These are phyloP conservation scores for Dictyophora rubrovolvata DNA, from an alignment of 768 basidiomycete genomes.

Conservation along the genomic window DNA sequence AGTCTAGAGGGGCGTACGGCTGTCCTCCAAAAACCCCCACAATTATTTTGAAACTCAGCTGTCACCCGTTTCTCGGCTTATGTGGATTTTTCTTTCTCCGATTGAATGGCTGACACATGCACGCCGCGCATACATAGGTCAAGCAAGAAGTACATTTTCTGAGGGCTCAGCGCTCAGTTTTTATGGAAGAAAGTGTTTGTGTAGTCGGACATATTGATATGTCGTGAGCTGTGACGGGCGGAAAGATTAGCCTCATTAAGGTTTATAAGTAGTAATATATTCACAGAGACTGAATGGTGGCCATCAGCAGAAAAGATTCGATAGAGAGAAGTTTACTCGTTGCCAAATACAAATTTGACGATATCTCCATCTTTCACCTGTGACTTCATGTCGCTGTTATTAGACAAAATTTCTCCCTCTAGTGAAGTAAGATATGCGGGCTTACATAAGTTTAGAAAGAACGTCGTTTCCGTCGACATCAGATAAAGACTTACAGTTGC, in stretches of 20 bases:
- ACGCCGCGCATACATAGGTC: too few relatives aligned
- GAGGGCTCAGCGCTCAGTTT: too few relatives aligned
- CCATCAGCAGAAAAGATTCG: too few relatives aligned
- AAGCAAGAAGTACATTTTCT: too few relatives aligned
- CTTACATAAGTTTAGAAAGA: neutral
- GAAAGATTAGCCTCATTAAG: too few relatives aligned
- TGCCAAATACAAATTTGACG: neutral
- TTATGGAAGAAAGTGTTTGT: too few relatives aligned
- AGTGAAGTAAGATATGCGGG: neutral
- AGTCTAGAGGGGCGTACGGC: slow-evolving; percentile 7
- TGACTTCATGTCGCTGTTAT: neutral
- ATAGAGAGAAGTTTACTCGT: too few relatives aligned
- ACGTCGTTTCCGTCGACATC: neutral
- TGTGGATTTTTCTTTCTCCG: neutral
- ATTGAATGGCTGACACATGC: neutral
- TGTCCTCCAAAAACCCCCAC: neutral
- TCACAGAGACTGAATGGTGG: too few relatives aligned
- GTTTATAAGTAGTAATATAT: too few relatives aligned
- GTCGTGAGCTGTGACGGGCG: too few relatives aligned
- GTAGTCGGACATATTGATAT: too few relatives aligned
- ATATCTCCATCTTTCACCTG: neutral
- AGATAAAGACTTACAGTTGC: slow-evolving; percentile 22
- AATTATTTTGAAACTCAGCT: slow-evolving; percentile 1
- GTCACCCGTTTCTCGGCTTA: neutral
- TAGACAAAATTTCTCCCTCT: neutral